phyloP scores from a whole-genome alignment of 352 stramenopile genomes.

The Phytophthora lateralis region DNA sequence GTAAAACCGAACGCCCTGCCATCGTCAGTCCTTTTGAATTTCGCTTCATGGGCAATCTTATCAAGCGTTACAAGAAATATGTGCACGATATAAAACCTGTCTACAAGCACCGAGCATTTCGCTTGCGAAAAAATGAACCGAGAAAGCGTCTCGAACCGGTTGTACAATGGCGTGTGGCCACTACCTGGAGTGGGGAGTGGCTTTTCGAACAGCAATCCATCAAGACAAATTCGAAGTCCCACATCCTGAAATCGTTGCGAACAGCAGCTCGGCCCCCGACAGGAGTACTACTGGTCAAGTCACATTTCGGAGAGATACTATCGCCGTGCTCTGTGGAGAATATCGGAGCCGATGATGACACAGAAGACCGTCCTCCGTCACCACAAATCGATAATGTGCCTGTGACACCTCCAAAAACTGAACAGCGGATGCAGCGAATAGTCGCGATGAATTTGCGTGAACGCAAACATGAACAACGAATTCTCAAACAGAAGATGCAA shows the following conservation, averaged over 20 bases:
- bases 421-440: slow-evolving; percentile 34
- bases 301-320: slow-evolving; percentile 52
- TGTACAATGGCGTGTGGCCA: slow-evolving; percentile 52
- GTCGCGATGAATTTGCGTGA: slow-evolving; percentile 28
- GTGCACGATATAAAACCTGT: slow-evolving; percentile 58
- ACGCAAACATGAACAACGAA: slow-evolving; percentile 24
- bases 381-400: background rate
- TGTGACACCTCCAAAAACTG: slow-evolving; percentile 4
- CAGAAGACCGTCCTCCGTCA: background rate
- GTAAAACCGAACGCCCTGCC: slow-evolving; percentile 37
- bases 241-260: slow-evolving; percentile 48
- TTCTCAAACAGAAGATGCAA: slow-evolving; percentile 39
- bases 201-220: slow-evolving; percentile 53
- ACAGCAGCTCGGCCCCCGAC: slow-evolving; percentile 29
- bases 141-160: slow-evolving; percentile 33
- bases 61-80: slow-evolving; percentile 69
- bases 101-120: slow-evolving; percentile 53
- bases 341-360: background rate
- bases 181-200: slow-evolving; percentile 72
- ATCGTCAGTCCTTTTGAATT: slow-evolving; percentile 55
- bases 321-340: slow-evolving; percentile 28
- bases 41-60: slow-evolving; percentile 60
- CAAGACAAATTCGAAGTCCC: slow-evolving; percentile 35
- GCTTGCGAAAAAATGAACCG: slow-evolving; percentile 23
- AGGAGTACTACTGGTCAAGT: slow-evolving; percentile 51